Evolutionary conservation across 352 stramenopile species (phyloP), one percentile per base, ranked within the genome.

Genomic region (Aphanomyces stellatus): DNA sequence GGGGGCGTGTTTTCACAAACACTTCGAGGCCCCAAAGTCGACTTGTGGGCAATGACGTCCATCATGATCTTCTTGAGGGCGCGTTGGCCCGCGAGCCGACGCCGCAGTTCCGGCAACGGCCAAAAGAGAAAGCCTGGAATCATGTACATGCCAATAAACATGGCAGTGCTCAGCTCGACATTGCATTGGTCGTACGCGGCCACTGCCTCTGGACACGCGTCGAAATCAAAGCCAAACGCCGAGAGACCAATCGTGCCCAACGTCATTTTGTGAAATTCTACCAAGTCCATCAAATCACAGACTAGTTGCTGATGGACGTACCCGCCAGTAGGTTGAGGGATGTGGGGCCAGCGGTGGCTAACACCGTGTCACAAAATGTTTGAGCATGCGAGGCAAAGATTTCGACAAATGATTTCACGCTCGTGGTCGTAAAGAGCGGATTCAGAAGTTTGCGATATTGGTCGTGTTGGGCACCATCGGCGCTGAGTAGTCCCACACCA

Each of bases 181-280:
- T 51, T 51, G 19, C 53, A 28, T 13, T 49, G 40, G 31, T 51
- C 8, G 30, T 51, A 51, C 0, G 56, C 56, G 10, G 30, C n/a
- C n/a, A 51, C 25, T 17, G 35, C 40, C 25, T 33, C 8, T 19
- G 40, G 25, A 11, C 27, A 22, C 13, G 30, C 25, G 4, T 64
- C 24, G 30, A 64, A 64, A 15, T 64, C 25, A 17, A 49, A 51
- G 24, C 56, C 35, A 28, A 64, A 64, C 11, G 56, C 56, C 6
- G 35, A 51, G 10, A 51, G 17, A 22, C 56, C 56, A 13, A 64
- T 64, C 30, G 51, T 35, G 41, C 24, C 56, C 11, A 64, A 25
- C 22, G 56, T 64, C 4, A 64, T n/a, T 30, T 64, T 64, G 11
- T 30, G 40, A 22, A 64, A 64, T 15, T 34, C 56, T 64, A 40